Evolutionary conservation across 805 yeast species (phyloP), one percentile per base, ranked within the genome.

Genomic region (Wickerhamiella australiensis): DNA sequence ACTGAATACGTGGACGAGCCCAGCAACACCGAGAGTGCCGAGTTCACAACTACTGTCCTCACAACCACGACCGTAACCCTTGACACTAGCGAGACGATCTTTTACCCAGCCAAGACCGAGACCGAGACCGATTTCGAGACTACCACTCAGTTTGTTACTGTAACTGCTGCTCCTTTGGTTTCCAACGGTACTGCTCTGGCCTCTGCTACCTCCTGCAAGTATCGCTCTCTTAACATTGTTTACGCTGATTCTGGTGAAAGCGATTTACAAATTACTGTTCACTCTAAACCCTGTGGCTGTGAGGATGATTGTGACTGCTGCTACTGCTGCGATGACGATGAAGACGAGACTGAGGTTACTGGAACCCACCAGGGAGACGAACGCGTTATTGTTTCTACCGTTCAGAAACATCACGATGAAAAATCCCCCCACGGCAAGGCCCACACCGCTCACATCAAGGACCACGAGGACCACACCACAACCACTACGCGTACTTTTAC

Each of bases 241-340:
- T 57, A 47, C 37, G 44, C 41, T 9, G 55, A 56, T 38, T 40
- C 55, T n/a, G 59, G 56, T 29, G 41, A 29, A 2, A 59, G 56
- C 3, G 54, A 52, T 12, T 15, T 57, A 5, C 59, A 56, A 15
- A 54, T 57, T 1, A 55, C 50, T n/a, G 46, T 53, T 12, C 54
- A 46, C 20, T 31, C 54, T 11, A 23, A 46, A 3, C 40, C 53
- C 11, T 40, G 40, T 17, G 51, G 48, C n/a, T 43, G 42, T 23
- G 20, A 20, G 6, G 54, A 37, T 8, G 46, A 42, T 21, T n/a
- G 38, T 21, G 51, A 49, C 33, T 48, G 50, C 25, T 46, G 33
- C 33, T 36, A 42, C 15, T 42, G 23, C 18, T 43, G 31, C 29
- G 29, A 18, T n/a, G 25, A 5, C 25, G 47, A 38, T 17, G 47